These are phyloP conservation scores for Cunninghamia lanceolata DNA, from an alignment of 75 land plant genomes.

Conservation along the genomic window DNA sequence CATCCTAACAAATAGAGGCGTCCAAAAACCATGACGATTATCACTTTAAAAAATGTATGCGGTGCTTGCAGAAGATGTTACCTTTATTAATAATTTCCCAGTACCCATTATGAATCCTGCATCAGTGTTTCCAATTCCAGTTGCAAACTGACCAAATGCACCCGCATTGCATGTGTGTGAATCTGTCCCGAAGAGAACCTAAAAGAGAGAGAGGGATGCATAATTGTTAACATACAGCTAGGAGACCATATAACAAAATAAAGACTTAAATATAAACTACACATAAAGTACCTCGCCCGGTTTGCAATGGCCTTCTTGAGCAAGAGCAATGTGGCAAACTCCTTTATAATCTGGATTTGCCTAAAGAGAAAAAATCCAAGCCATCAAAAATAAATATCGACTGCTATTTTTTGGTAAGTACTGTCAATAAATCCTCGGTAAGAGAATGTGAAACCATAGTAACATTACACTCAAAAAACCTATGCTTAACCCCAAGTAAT, in stretches of 20 bases:
- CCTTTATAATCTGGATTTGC: slow-evolving; percentile 98
- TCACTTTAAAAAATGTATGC: neutral
- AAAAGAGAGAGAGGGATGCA: neutral
- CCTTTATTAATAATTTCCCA: slow-evolving; percentile 88
- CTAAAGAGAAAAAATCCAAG: slow-evolving; percentile 25
- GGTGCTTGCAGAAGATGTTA: slow-evolving; percentile 3
- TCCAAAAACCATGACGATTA: neutral
- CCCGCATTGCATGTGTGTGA: slow-evolving; percentile 99
- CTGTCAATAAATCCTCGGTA: neutral
- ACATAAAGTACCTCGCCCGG: slow-evolving; percentile 82
- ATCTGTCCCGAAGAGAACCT: slow-evolving; percentile 95
- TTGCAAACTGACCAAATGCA: slow-evolving; percentile 98
- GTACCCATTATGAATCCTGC: slow-evolving; percentile 97
- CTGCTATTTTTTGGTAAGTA: neutral
- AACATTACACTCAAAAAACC: no score
- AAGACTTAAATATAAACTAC: neutral
- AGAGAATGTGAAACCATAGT: neutral
- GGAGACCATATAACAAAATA: neutral
- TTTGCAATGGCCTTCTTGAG: slow-evolving; percentile 97
- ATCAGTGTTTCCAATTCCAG: slow-evolving; percentile 98
- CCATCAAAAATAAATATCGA: slow-evolving; percentile 1
- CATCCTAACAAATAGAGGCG: no score
- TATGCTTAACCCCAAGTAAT: no score
- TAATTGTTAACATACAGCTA: neutral
- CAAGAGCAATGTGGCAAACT: slow-evolving; percentile 96